Evolutionary conservation across 495 filamentous ascomycete species (phyloP), one percentile per base, ranked within the genome.

Genomic region (Rhypophila decipiens): DNA sequence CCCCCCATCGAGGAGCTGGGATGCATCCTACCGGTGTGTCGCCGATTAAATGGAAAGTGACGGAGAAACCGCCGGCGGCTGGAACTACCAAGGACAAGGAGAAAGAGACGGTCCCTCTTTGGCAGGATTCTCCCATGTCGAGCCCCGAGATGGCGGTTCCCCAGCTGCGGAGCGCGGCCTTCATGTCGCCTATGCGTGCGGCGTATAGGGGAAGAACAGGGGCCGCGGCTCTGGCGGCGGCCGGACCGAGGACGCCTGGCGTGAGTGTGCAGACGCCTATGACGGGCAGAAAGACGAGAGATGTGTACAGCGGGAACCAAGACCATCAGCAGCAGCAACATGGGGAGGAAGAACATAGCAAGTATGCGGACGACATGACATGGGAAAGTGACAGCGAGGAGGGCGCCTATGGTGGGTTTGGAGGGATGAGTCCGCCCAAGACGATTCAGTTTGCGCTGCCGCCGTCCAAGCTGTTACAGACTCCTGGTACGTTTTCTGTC

Each of bases 391-490:
- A 77, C 42, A 73, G 70, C 35, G 77, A 83, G 27, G 79, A 79
- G 34, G 77, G 27, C 27, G n/a, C n/a, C n/a, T n/a, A 82, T 34
- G 79, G 80, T 38, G 79, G 78, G 2, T 79, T 81, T 34, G 75
- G 75, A 2, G 87, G 80, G 0, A 79, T 89, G 55, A 95, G 88
- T 57, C 93, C 94, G 29, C 93, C 93, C 0, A 96, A 96, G 69
- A 99, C 93, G 21, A 95, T 99, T 64, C 90, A 96, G 59, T 99
- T 99, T 60, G 85, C 88, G 56, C 73, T 99, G 47, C 90, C 90
- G 46, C 86, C 88, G 58, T 86, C 83, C 40, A 82, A 86, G 51
- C 65, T 99, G 24, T 66, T 99, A 69, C 89, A 93, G 56, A 99
- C 93, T 20, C 93, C 93, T 47, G 89, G 89, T 88, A 73, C 58